Conservation (phyloP, 495 filamentous ascomycete genomes). For the Paragyromitra xinjiangensis region DNA sequence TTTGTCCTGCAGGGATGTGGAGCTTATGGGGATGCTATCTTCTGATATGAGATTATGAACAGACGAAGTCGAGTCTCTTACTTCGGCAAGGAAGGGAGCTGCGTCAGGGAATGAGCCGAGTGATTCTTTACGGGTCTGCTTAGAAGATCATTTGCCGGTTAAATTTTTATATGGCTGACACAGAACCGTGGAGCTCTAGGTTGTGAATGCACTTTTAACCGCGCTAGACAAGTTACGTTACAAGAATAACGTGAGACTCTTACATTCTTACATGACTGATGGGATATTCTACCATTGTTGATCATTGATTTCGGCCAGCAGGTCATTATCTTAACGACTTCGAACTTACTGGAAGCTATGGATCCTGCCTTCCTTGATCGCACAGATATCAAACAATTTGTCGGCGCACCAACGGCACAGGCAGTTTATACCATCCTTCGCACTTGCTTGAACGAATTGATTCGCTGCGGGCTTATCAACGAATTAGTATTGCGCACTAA, state of each 20-base stretch:
- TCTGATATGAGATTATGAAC: background rate
- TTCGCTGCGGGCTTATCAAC: constrained; percentile 60
- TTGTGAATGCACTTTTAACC: constrained; percentile 57
- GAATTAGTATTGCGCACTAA: constrained; percentile 32
- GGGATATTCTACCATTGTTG: constrained; percentile 7
- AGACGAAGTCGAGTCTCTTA: constrained; percentile 68
- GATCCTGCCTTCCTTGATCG: constrained; percentile 68
- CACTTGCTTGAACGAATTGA: constrained; percentile 63
- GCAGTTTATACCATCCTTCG: constrained; percentile 66
- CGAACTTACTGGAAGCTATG: constrained; percentile 55
- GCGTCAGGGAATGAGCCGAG: constrained; percentile 62
- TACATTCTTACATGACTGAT: background rate
- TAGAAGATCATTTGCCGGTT: background rate
- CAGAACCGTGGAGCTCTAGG: constrained; percentile 24
- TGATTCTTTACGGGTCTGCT: constrained; percentile 62
- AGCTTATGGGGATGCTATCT: constrained; percentile 1
- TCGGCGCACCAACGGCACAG: constrained; percentile 59
- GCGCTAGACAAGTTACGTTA: constrained; percentile 60
- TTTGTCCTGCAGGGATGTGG: constrained; percentile 9
- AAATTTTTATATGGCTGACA: background rate
- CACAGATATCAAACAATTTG: constrained; percentile 64
- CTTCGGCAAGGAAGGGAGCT: constrained; percentile 62
- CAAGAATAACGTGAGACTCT: constrained; percentile 51
- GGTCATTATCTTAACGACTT: constrained; percentile 57
- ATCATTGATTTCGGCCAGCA: constrained; percentile 31